phyloP scores from a whole-genome alignment of 768 basidiomycete genomes.

The Suillus subaureus region DNA sequence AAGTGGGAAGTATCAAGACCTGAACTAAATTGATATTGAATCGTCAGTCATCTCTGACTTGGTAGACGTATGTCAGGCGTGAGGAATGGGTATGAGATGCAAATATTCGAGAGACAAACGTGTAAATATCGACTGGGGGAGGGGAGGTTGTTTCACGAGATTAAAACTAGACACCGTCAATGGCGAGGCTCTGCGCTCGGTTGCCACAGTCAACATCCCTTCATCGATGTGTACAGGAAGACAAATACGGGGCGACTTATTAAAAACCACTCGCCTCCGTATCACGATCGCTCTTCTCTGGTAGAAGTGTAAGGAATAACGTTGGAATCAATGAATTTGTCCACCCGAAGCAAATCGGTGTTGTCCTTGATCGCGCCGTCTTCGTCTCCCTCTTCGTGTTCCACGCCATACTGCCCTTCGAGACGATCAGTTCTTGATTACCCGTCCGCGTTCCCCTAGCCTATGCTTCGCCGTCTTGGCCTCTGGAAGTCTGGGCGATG shows the following conservation, averaged over 20 bases:
- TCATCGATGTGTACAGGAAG: neutral
- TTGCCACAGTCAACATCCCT: neutral
- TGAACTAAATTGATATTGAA: neutral
- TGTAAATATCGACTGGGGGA: neutral
- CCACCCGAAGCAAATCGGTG: neutral
- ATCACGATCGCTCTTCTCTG: neutral
- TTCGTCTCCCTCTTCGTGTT: neutral
- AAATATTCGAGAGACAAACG: neutral
- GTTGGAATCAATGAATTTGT: neutral
- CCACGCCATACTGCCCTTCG: slow-evolving; percentile 8
- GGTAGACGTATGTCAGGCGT: neutral
- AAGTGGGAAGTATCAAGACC: neutral
- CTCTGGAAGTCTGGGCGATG: slow-evolving; percentile 23
- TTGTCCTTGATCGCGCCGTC: no score
- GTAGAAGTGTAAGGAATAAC: neutral
- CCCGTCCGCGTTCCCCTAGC: slow-evolving; percentile 28
- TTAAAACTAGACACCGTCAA: neutral
- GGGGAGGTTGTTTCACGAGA: neutral
- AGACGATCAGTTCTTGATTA: neutral
- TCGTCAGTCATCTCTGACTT: neutral
- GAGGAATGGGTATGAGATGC: neutral
- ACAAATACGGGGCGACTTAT: neutral
- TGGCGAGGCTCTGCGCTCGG: neutral
- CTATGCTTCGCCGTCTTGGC: slow-evolving; percentile 17
- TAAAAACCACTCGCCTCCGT: neutral